Base-by-base conservation (phyloP, 331 rosid species). In the Spiraea crenata region DNA sequence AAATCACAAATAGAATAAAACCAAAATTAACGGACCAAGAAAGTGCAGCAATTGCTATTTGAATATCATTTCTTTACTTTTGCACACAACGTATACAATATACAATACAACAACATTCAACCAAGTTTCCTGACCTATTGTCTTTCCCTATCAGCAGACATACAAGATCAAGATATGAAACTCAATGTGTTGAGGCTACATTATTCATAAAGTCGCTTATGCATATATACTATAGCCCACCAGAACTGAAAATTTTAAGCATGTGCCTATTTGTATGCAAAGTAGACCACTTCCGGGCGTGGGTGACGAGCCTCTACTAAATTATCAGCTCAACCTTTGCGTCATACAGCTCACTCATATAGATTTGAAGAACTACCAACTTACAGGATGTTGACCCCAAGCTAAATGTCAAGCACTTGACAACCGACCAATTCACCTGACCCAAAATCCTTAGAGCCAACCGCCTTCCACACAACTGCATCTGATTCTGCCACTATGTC, bases 351-450 rank as follows among this genome's bases (percentile, higher is more conserved):
- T 39, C 35, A 44, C 48, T 5, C 46, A 20, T 40, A 13, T 69
- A 40, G 46, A 63, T 19, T 42, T 39, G 11, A 68, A 13, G 50
- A 40, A 13, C 51, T 41, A 25, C 16, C 25, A 40, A 45, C 40
- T 45, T 25, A 64, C 69, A 69, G 40, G 14, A 63, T 50, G 8
- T 71, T 74, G 49, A 52, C 63, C 69, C 55, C 16, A 46, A 52
- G 60, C 86, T 93, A 93, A 60, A 89, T 66, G 75, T 87, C 90
- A 80, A 93, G 82, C 35, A 90, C 93, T 84, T 93, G 99, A 77
- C 97, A 93, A 67, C 97, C 87, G 67, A 90, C 92, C 77, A 93
- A 79, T 76, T 93, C 99, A 55, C 79, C 87, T 5, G 85, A 76
- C 55, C 90, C 97, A 65, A 90, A 81, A 71, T 84, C 85, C 65